Evolutionary conservation across 371 early-diverging fungal genomes (phyloP).

Genomic region (Apophysomyces elegans): DNA sequence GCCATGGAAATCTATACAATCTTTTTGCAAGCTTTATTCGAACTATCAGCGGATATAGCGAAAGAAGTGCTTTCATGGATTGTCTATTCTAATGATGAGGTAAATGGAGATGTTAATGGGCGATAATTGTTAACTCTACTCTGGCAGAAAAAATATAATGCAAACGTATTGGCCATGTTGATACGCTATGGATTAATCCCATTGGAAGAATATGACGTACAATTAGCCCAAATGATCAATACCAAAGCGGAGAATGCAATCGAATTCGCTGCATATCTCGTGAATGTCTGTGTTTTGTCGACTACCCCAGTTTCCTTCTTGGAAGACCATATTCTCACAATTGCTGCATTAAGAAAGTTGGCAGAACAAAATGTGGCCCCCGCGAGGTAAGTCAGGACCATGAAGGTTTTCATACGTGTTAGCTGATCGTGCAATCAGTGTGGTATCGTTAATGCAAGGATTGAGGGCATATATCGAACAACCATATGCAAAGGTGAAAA

Average conservation of each 20-base stretch:
- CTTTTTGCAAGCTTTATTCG: slow-evolving; percentile 81
- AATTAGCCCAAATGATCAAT: slow-evolving; percentile 84
- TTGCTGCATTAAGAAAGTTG: slow-evolving; percentile 68
- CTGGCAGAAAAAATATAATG: slow-evolving; percentile 76
- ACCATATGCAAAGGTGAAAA: slow-evolving; percentile 41
- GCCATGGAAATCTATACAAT: slow-evolving; percentile 83
- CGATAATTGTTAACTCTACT: background rate
- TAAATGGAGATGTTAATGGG: background rate
- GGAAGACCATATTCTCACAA: slow-evolving; percentile 76
- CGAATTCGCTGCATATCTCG: slow-evolving; percentile 76
- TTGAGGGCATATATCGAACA: slow-evolving; percentile 25
- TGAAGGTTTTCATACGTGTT: background rate
- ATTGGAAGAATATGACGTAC: slow-evolving; percentile 82
- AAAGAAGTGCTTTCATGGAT: slow-evolving; percentile 86
- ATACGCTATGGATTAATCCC: slow-evolving; percentile 79
- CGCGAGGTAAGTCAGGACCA: slow-evolving; percentile 29
- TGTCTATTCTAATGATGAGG: background rate
- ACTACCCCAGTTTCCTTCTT: slow-evolving; percentile 58
- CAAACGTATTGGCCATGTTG: slow-evolving; percentile 76
- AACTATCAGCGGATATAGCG: slow-evolving; percentile 72
- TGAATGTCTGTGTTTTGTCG: slow-evolving; percentile 71
- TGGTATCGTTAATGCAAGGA: slow-evolving; percentile 28
- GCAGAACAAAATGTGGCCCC: slow-evolving; percentile 66
- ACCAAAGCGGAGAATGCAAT: slow-evolving; percentile 67
- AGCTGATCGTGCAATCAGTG: slow-evolving; percentile 25